A percentile compares a stretch with the other conserved stretches of the same genome.
phyloP scores from a whole-genome alignment of 2,329 filamentous ascomycete genomes.

The Ophiocordyceps polyrhachis-furcata region DNA sequence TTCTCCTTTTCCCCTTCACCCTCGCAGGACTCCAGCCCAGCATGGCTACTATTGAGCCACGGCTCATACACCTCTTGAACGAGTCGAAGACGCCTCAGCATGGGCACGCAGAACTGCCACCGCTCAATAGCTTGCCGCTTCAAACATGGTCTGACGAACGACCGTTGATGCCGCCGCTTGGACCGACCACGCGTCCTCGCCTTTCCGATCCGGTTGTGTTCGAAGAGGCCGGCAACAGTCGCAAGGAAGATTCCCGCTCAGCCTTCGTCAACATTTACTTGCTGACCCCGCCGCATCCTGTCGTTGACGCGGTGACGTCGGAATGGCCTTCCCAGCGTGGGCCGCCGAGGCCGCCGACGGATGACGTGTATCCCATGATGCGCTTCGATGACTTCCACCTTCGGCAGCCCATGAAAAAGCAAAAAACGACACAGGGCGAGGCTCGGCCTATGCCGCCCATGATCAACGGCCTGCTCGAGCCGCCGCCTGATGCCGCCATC shows the following conservation, averaged over 20 bases:
- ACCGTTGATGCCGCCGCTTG: conserved; percentile 32
- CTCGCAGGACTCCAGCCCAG: not conserved
- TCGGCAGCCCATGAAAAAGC: conserved; percentile 45
- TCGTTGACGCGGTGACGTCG: not conserved
- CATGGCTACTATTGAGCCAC: conserved; percentile 49
- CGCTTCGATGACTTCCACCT: conserved; percentile 37
- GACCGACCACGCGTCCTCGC: conserved; percentile 25
- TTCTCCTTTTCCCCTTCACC: not conserved
- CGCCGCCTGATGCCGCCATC: conserved; percentile 39
- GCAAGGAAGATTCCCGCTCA: not conserved
- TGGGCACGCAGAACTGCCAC: conserved; percentile 33
- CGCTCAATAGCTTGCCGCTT: conserved; percentile 28
- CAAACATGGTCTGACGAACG: conserved; percentile 22
- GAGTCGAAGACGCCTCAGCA: conserved; percentile 30
- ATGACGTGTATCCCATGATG: conserved; percentile 4
- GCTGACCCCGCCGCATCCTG: no score
- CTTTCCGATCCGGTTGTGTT: not conserved
- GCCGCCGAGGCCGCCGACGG: conserved; percentile 6
- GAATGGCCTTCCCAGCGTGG: not conserved
- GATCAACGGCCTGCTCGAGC: conserved; percentile 44
- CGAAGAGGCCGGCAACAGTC: not conserved
- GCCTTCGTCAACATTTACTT: not conserved
- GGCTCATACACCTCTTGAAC: conserved; percentile 46
- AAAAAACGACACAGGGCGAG: conserved; percentile 34
- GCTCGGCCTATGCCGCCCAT: conserved; percentile 40